These are phyloP conservation scores for Aristolochia contorta DNA, from an alignment of 164 flowering plant species.

Conservation along the genomic window DNA sequence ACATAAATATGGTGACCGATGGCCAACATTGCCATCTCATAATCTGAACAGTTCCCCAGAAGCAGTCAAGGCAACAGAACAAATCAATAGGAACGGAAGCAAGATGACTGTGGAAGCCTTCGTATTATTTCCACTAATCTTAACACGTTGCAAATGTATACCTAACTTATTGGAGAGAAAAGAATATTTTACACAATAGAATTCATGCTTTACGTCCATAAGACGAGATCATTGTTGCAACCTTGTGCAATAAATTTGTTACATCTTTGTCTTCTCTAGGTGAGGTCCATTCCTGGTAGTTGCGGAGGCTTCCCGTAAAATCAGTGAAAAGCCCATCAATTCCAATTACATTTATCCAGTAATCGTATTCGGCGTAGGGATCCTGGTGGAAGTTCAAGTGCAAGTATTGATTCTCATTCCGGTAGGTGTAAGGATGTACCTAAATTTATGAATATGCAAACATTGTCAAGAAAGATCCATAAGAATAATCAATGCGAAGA, in stretches of 20 bases:
- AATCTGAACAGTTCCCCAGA: too few species aligned
- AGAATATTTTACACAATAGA: neutral
- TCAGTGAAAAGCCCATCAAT: constrained; percentile 95
- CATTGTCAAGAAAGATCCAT: too few species aligned
- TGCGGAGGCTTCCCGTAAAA: constrained; percentile 84
- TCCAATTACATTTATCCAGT: constrained; percentile 72
- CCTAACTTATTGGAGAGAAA: too few species aligned
- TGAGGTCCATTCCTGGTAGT: constrained; percentile 55
- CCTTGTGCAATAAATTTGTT: constrained; percentile 36
- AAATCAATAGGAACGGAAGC: too few species aligned
- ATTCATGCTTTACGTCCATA: neutral
- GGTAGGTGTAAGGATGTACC: constrained; percentile 95
- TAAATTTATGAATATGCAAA: constrained; percentile 13
- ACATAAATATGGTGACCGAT: too few species aligned
- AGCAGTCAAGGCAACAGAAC: too few species aligned
- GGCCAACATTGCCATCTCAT: too few species aligned
- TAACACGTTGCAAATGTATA: too few species aligned
- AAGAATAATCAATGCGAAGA: too few species aligned
- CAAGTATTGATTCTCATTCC: constrained; percentile 60
- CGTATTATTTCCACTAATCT: too few species aligned
- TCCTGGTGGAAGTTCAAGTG: constrained; percentile 75
- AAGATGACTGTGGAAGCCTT: too few species aligned
- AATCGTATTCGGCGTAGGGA: constrained; percentile 69
- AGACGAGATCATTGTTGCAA: constrained; percentile 23
- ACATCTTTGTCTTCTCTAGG: constrained; percentile 22